Conservation (phyloP, 2,329 filamentous ascomycete genomes). For the Fusarium chuoi region DNA sequence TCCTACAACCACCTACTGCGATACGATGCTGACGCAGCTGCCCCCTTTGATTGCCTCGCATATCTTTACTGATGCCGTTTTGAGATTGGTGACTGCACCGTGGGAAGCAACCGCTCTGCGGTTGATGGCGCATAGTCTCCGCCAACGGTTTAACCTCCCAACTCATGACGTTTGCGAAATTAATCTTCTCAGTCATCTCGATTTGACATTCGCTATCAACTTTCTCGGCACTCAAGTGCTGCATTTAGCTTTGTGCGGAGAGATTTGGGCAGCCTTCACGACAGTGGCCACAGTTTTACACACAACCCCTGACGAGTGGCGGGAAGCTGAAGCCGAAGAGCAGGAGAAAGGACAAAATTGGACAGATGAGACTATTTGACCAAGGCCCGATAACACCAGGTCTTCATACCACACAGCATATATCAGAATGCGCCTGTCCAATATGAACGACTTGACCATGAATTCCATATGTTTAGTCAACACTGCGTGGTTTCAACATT, state of each 20-base stretch:
- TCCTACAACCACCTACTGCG: constrained; percentile 53
- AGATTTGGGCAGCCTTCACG: constrained; percentile 30
- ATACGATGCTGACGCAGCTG: constrained; percentile 62
- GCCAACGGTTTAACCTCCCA: constrained; percentile 51
- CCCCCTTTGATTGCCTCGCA: constrained; percentile 60
- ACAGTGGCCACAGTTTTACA: constrained; percentile 23
- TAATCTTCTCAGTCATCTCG: constrained; percentile 51
- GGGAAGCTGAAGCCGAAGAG: constrained; percentile 27
- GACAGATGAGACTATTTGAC: constrained; percentile 4
- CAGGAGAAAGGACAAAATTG: constrained; percentile 16
- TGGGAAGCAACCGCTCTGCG: constrained; percentile 60
- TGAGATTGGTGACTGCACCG: constrained; percentile 57
- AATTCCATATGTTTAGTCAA: neutral
- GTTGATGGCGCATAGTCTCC: constrained; percentile 56
- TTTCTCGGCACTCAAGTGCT: constrained; percentile 58
- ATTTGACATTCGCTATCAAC: constrained; percentile 55
- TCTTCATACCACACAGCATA: neutral
- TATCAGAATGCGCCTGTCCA: neutral
- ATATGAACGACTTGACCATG: neutral
- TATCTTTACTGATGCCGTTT: constrained; percentile 56
- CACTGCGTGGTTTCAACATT: neutral
- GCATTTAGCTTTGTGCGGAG: constrained; percentile 42
- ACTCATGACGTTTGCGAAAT: constrained; percentile 53
- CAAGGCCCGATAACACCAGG: neutral
- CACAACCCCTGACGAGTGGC: constrained; percentile 30